Evolutionary conservation across 1,284 basidiomycete genomes (phyloP).

Genomic region (Ceratobasidium sp.): DNA sequence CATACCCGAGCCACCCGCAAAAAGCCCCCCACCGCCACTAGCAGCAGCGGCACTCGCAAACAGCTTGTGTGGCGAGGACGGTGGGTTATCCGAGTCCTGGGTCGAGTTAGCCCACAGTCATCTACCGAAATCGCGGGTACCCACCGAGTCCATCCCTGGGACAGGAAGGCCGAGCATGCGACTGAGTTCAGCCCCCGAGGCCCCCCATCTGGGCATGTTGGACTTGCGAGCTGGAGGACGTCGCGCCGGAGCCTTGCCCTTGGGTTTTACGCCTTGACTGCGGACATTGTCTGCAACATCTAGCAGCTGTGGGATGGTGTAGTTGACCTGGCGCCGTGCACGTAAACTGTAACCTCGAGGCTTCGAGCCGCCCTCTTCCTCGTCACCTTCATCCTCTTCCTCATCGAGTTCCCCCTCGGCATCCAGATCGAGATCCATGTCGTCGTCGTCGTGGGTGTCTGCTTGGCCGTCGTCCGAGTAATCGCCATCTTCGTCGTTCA

Average conservation of each 20-base stretch:
- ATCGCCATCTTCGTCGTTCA: slow-evolving; percentile 33
- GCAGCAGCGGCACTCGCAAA: slow-evolving; percentile 60
- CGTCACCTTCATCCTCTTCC: slow-evolving; percentile 60
- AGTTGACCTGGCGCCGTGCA: slow-evolving; percentile 72
- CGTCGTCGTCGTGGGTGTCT: slow-evolving; percentile 47
- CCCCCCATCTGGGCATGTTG: slow-evolving; percentile 75
- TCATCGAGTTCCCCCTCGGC: slow-evolving; percentile 57
- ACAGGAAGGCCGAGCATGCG: slow-evolving; percentile 73
- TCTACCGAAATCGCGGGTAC: slow-evolving; percentile 50
- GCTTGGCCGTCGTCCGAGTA: slow-evolving; percentile 42
- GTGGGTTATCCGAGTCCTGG: slow-evolving; percentile 76
- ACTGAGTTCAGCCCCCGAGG: slow-evolving; percentile 75
- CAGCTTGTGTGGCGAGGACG: slow-evolving; percentile 72
- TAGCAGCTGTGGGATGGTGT: slow-evolving; percentile 77
- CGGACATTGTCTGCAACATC: slow-evolving; percentile 63
- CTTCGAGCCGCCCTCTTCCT: slow-evolving; percentile 52
- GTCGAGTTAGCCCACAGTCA: slow-evolving; percentile 19
- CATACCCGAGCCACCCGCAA: slow-evolving; percentile 68
- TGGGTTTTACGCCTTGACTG: slow-evolving; percentile 52
- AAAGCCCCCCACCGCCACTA: slow-evolving; percentile 59
- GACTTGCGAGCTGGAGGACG: slow-evolving; percentile 51
- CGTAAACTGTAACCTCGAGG: slow-evolving; percentile 67
- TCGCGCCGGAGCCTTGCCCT: slow-evolving; percentile 54
- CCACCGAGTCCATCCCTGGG: slow-evolving; percentile 72
- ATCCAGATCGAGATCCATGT: slow-evolving; percentile 44